These are phyloP conservation scores for Myriosclerotinia duriaeana DNA, from an alignment of 2,329 filamentous ascomycete genomes.

Conservation along the genomic window DNA sequence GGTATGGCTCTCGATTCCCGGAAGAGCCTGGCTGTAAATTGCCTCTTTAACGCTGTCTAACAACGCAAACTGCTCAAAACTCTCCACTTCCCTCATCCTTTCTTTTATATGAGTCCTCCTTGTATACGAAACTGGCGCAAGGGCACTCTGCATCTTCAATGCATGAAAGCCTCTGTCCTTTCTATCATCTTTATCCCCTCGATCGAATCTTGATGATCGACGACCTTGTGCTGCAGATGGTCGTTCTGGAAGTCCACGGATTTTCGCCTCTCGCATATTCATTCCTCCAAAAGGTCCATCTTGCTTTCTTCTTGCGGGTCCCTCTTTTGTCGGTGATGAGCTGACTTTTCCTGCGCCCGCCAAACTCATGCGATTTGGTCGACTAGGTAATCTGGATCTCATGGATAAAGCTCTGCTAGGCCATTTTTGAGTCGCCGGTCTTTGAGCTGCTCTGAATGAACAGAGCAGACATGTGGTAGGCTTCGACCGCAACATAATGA, in stretches of 20 bases:
- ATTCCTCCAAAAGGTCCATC: conserved; percentile 59
- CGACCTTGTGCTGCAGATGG: conserved; percentile 34
- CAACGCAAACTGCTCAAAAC: conserved; percentile 79
- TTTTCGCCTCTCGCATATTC: conserved; percentile 53
- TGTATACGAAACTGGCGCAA: conserved; percentile 75
- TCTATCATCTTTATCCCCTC: conserved; percentile 35
- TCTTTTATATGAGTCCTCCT: conserved; percentile 54
- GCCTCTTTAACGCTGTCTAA: conserved; percentile 70
- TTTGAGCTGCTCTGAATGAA: conserved; percentile 59
- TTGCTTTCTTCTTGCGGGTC: conserved; percentile 44
- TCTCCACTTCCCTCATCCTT: conserved; percentile 65
- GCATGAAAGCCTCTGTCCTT: conserved; percentile 60
- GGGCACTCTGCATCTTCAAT: conserved; percentile 86
- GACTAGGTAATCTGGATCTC: conserved; percentile 23
- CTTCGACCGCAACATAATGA: conserved; percentile 36
- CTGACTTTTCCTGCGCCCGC: conserved; percentile 33
- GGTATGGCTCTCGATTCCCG: conserved; percentile 69
- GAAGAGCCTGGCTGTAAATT: conserved; percentile 70
- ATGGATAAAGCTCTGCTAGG: conserved; percentile 31
- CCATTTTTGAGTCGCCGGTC: conserved; percentile 40
- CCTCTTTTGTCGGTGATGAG: conserved; percentile 22
- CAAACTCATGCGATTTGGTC: conserved; percentile 37
- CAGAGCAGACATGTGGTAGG: conserved; percentile 46
- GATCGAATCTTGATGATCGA: conserved; percentile 24
- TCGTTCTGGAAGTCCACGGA: conserved; percentile 45